Evolutionary conservation across 2,329 filamentous ascomycete genomes (phyloP), one percentile per base, ranked within the genome.

Genomic region (Talaromyces sp.): DNA sequence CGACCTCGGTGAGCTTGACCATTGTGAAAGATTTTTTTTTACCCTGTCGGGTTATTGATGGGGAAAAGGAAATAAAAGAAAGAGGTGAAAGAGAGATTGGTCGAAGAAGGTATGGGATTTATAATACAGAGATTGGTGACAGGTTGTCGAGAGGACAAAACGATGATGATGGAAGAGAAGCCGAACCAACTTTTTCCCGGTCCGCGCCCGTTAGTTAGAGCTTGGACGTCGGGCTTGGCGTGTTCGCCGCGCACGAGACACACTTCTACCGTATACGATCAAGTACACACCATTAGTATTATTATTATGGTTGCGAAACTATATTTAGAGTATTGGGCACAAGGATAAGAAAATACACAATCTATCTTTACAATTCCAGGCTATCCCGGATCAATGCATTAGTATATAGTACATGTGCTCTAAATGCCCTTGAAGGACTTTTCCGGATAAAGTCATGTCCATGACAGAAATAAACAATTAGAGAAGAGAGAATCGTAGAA

Each of bases 1-100:
- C 89, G 73, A 98, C 93, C 83, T 98, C 93, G 75, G 92, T 91
- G 75, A 98, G 91, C 80, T 93, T 92, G 78, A 98, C 93, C 93
- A 98, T 97, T 71, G 78, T 76, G 71, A 64, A 65, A 66, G 67
- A 27, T 55, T 53, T 7, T 51, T 33, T 53, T 27, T 58, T 6
- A 10, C n/a, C 17, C 22, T 25, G 22, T 22, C 22, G 22, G 44
- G 44, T 25, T 47, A 25, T 47, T 9, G 8, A 47, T 19, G 17
- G 17, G n/a, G 11, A 47, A 13, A 15, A 47, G 9, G 19, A 47
- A 22, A 47, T 19, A 47, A 47, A 47, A 25, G 44, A 47, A 25
- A 11, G 10, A 47, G 22, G 22, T 27, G 39, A 49, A 32, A 49
- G 19, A 57, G 15, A 22, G 11, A 6, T 39, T 39, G 2, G 36